phyloP scores from a whole-genome alignment of 129 eudicot species.

The Flaveria bidentis region DNA sequence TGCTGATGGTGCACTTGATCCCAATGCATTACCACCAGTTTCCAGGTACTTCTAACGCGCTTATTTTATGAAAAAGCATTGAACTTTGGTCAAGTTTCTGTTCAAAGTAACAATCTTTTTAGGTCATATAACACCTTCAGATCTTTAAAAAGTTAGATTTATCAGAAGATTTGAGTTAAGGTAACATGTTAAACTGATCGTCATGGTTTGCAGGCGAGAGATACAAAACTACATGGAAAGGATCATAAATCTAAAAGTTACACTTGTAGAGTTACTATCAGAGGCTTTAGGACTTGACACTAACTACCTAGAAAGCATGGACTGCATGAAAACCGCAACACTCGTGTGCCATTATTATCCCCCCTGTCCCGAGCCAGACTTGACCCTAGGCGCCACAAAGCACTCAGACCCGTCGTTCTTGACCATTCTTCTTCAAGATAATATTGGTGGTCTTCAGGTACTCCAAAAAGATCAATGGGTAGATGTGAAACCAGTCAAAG shows the following conservation, averaged over 20 bases:
- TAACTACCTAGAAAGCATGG: conserved; percentile 36
- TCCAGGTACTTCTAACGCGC: conserved; percentile 41
- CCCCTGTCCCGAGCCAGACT: conserved; percentile 55
- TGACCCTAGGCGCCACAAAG: conserved; percentile 50
- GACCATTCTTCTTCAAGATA: conserved; percentile 57
- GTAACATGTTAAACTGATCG: neutral
- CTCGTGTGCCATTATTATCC: conserved; percentile 57
- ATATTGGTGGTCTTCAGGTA: conserved; percentile 60
- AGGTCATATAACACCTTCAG: neutral
- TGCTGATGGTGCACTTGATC: conserved; percentile 44
- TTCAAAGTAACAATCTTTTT: neutral
- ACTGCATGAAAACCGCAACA: conserved; percentile 53
- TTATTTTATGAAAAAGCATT: neutral
- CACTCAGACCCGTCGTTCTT: conserved; percentile 41
- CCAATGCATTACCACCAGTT: conserved; percentile 41
- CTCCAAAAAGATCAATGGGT: conserved; percentile 36
- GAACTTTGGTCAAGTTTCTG: neutral
- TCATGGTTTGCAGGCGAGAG: conserved; percentile 34
- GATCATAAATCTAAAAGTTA: conserved; percentile 38
- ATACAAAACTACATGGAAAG: conserved; percentile 43
- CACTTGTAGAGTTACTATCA: conserved; percentile 43
- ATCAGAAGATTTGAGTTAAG: neutral
- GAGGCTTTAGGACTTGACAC: conserved; percentile 52
- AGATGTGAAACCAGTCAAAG: conserved; percentile 49
- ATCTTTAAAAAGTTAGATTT: neutral